These are phyloP conservation scores for Colletotrichum magnum DNA, from an alignment of 2,329 filamentous ascomycete species.

Conservation along the genomic window DNA sequence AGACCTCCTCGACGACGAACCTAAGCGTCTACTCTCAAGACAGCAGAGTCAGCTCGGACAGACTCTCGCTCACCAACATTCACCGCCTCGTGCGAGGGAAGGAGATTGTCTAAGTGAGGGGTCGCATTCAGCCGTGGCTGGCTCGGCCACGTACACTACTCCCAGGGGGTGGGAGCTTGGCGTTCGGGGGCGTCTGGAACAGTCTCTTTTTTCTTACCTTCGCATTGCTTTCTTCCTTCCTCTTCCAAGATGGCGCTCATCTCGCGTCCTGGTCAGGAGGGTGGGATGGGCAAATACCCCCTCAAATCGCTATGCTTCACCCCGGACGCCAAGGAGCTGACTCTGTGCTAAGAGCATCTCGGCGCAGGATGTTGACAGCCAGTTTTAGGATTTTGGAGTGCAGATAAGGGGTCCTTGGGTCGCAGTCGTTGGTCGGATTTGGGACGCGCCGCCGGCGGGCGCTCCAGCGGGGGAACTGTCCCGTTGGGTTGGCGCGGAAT, in stretches of 20 bases:
- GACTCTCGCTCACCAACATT: slow-evolving; percentile 27
- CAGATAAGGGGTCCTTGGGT: slow-evolving; percentile 39
- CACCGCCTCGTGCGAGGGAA: slow-evolving; percentile 29
- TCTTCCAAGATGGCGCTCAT: slow-evolving; percentile 8
- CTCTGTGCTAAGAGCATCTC: slow-evolving; percentile 28
- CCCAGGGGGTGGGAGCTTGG: slow-evolving; percentile 27
- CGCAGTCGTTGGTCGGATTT: slow-evolving; percentile 34
- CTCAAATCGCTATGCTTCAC: slow-evolving; percentile 14
- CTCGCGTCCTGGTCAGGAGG: slow-evolving; percentile 12
- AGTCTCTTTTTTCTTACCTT: background rate
- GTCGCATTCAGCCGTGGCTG: slow-evolving; percentile 9
- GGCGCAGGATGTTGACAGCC: slow-evolving; percentile 31
- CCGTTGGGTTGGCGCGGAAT: slow-evolving; percentile 34
- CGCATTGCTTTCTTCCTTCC: background rate
- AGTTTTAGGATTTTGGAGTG: slow-evolving; percentile 34
- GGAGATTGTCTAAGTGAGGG: slow-evolving; percentile 35
- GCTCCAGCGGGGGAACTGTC: slow-evolving; percentile 27
- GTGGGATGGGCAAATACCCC: slow-evolving; percentile 23
- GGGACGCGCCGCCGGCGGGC: slow-evolving; percentile 33
- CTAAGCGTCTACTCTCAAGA: slow-evolving; percentile 32
- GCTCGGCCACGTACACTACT: slow-evolving; percentile 23
- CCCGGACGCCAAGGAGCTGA: slow-evolving; percentile 36
- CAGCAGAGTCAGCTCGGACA: slow-evolving; percentile 25
- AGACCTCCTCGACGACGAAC: slow-evolving; percentile 25
- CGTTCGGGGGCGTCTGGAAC: slow-evolving; percentile 17